Base-by-base conservation (phyloP, 2,329 filamentous ascomycete species). In the Fonsecaea monophora region DNA sequence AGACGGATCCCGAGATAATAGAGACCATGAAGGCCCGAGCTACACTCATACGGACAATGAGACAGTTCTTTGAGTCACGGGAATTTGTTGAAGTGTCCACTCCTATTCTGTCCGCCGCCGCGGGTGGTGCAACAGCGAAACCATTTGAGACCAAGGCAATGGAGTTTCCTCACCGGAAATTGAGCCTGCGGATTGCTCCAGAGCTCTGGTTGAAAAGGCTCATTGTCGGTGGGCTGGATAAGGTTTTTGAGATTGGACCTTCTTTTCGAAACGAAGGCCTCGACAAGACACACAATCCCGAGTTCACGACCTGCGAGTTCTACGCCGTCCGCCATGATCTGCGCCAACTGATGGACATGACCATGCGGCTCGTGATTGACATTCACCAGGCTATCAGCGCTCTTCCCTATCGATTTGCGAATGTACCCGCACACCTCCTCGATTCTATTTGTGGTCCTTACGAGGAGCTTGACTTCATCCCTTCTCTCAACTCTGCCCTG, bases 241-340 rank as follows among this genome's bases (percentile, higher is more conserved):
- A 85, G 68, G 88, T 99, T 32, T 99, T 96, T 75, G 95, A 99
- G 79, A 94, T 99, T 70, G 95, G 95, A 0, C 90, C 92, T 3
- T 89, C 89, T 12, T 99, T 99, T 79, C 88, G 95, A 53, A 99
- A 99, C 76, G 95, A 99, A 81, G 92, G 85, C 1, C 78, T 97
- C 40, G 94, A 97, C 77, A 86, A 86, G 35, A 97, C 92, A 0
- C 95, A 99, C 77, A 99, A 99, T 75, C 94, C 95, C 0, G 95
- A 99, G 76, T 99, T 98, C 80, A 95, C 92, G 53, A 98, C 92
- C 67, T 98, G 94, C 82, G 95, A 99, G 80, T 98, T 97, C 80
- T 99, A 99, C 79, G 89, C 91, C 68, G 90, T 94, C 2, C 96
- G 94, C 74, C 67, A 91, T 79, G 54, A 79, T 75, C 18, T 78